Conservation (phyloP, 1,284 basidiomycete genomes). For the Fistulina hepatica region DNA sequence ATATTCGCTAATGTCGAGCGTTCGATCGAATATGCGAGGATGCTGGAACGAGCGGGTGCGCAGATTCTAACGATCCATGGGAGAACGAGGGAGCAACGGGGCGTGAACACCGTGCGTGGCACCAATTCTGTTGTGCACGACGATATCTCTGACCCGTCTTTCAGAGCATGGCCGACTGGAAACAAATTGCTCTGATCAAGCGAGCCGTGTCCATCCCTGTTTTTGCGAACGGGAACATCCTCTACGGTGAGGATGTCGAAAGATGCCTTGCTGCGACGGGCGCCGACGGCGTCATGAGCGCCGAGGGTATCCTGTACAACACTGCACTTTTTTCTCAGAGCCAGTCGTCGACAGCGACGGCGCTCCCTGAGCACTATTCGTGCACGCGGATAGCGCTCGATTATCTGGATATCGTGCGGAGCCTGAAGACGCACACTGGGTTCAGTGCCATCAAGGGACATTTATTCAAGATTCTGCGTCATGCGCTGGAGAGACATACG, state of each 20-base stretch:
- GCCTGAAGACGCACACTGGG: constrained; percentile 63
- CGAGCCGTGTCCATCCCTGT: constrained; percentile 84
- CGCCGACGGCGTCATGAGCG: constrained; percentile 89
- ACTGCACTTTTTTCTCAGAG: constrained; percentile 62
- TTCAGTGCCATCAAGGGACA: constrained; percentile 83
- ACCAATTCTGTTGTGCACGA: neutral
- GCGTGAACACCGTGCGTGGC: constrained; percentile 50
- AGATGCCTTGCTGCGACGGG: constrained; percentile 74
- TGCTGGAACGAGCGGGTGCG: constrained; percentile 91
- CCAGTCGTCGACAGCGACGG: constrained; percentile 20
- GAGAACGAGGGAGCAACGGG: constrained; percentile 84
- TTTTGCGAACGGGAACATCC: constrained; percentile 95
- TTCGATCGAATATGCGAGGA: constrained; percentile 87
- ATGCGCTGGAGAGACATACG: constrained; percentile 57
- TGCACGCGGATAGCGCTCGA: constrained; percentile 67
- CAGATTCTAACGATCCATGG: constrained; percentile 95
- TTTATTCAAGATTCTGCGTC: constrained; percentile 84
- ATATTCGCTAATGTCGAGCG: constrained; percentile 80
- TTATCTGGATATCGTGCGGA: constrained; percentile 75
- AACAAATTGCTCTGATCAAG: constrained; percentile 78
- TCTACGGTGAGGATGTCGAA: constrained; percentile 74
- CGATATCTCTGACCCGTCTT: constrained; percentile 4
- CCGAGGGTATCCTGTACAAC: constrained; percentile 94
- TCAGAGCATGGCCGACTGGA: constrained; percentile 80
- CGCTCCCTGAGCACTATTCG: constrained; percentile 39